phyloP scores from a whole-genome alignment of 2,329 filamentous ascomycete genomes.

The Ophiostoma triangulosporum region DNA sequence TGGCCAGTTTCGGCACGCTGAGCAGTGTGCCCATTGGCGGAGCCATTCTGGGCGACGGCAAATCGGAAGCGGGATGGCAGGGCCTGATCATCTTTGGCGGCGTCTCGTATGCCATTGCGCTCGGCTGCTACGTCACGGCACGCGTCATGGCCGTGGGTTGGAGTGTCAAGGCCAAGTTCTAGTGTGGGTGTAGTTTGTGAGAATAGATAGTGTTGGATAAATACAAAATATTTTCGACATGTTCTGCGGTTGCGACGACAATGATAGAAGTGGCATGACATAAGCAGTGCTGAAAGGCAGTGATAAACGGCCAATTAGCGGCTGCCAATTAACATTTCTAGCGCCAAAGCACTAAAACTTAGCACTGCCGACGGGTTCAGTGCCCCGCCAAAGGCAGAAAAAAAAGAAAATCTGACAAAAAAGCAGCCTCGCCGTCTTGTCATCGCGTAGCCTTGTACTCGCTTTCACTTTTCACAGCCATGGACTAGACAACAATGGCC shows the following conservation, averaged over 20 bases:
- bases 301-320: slow-evolving; percentile 1
- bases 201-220: not conserved
- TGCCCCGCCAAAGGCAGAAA: slow-evolving; percentile 7
- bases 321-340: slow-evolving; percentile 4
- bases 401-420: not conserved
- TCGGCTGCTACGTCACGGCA: slow-evolving; percentile 21
- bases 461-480: too few species aligned
- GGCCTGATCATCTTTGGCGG: slow-evolving; percentile 28
- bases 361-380: not conserved
- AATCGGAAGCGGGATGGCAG: slow-evolving; percentile 22
- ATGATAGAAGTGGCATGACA: not conserved
- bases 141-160: slow-evolving; percentile 26
- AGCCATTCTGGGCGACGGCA: slow-evolving; percentile 21
- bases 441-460: too few species aligned
- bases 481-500: too few species aligned
- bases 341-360: slow-evolving; percentile 4
- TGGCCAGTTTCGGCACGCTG: slow-evolving; percentile 58
- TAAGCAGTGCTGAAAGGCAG: not conserved
- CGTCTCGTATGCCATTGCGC: slow-evolving; percentile 21
- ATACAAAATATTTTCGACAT: too few species aligned
- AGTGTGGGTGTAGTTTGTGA: not conserved
- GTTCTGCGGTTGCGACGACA: too few species aligned
- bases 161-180: slow-evolving; percentile 19
- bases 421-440: not conserved
- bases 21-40: slow-evolving; percentile 33